Evolutionary conservation across 495 filamentous ascomycete species (phyloP).

Genomic region (Wilcoxina mikolae): DNA sequence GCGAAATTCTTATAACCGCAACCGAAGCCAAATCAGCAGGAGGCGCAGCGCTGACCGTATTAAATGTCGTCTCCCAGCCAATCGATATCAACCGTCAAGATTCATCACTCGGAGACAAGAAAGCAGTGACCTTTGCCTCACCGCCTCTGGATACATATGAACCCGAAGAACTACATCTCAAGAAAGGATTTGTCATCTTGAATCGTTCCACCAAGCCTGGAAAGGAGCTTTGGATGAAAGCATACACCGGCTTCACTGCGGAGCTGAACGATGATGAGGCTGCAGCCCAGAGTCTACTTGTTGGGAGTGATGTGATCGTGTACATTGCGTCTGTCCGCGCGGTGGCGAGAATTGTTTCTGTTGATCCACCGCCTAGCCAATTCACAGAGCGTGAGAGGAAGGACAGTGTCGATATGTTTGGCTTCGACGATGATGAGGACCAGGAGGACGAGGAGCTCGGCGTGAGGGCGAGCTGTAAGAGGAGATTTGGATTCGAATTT

Average conservation of each 20-base stretch:
- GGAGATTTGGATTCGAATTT: conserved; percentile 51
- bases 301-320: conserved; percentile 51
- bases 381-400: conserved; percentile 11
- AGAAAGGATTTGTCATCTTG: conserved; percentile 63
- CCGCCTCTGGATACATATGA: conserved; percentile 21
- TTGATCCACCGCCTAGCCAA: conserved; percentile 12
- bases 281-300: conserved; percentile 30
- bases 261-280: conserved; percentile 31
- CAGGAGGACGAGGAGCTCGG: conserved; percentile 31
- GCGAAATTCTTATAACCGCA: neutral
- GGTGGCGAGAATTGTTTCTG: conserved; percentile 46
- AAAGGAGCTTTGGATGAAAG: conserved; percentile 18
- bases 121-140: conserved; percentile 27
- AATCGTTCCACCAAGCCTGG: conserved; percentile 6
- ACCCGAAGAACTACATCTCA: conserved; percentile 37
- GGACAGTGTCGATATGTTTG: conserved; percentile 48
- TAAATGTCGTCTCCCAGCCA: neutral
- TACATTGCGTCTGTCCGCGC: conserved; percentile 82
- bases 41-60: too few relatives aligned
- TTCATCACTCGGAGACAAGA: conserved; percentile 5
- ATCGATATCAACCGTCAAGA: neutral
- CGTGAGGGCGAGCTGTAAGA: conserved; percentile 39
- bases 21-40: neutral
- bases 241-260: conserved; percentile 41
- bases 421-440: conserved; percentile 43